phyloP scores from a whole-genome alignment of 345 rosid species.

The Arabis hirsuta region DNA sequence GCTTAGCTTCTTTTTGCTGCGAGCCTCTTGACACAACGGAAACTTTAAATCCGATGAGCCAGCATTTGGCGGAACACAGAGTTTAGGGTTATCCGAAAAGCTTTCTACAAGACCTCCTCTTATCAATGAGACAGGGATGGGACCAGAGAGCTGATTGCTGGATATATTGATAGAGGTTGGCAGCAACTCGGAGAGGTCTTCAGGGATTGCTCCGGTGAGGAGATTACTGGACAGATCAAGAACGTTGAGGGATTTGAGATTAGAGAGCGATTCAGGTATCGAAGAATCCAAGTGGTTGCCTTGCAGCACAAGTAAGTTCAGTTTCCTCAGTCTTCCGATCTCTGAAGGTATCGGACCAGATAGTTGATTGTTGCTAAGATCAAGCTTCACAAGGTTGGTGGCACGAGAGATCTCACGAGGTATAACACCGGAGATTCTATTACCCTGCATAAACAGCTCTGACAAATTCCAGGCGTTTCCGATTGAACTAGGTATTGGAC shows the following conservation, averaged over 20 bases:
- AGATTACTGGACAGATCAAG: slow-evolving; percentile 83
- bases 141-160: slow-evolving; percentile 80
- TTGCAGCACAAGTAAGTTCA: slow-evolving; percentile 74
- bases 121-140: slow-evolving; percentile 72
- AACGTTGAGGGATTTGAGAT: slow-evolving; percentile 73
- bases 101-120: slow-evolving; percentile 78
- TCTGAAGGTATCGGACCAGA: slow-evolving; percentile 81
- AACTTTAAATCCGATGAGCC: slow-evolving; percentile 54
- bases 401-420: slow-evolving; percentile 75
- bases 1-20: slow-evolving; percentile 55
- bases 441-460: slow-evolving; percentile 78
- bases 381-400: slow-evolving; percentile 80
- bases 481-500: slow-evolving; percentile 60
- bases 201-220: slow-evolving; percentile 77
- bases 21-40: slow-evolving; percentile 59
- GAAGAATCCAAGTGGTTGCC: slow-evolving; percentile 64
- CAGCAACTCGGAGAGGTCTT: slow-evolving; percentile 59
- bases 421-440: slow-evolving; percentile 66
- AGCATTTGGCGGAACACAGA: slow-evolving; percentile 63
- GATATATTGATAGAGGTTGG: slow-evolving; percentile 83
- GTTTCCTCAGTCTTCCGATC: slow-evolving; percentile 69
- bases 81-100: slow-evolving; percentile 82
- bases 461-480: slow-evolving; percentile 76
- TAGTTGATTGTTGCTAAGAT: slow-evolving; percentile 74
- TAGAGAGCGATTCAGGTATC: slow-evolving; percentile 73